Base-by-base conservation (phyloP, 768 basidiomycete species). In the Leccinellum rugosiceps region DNA sequence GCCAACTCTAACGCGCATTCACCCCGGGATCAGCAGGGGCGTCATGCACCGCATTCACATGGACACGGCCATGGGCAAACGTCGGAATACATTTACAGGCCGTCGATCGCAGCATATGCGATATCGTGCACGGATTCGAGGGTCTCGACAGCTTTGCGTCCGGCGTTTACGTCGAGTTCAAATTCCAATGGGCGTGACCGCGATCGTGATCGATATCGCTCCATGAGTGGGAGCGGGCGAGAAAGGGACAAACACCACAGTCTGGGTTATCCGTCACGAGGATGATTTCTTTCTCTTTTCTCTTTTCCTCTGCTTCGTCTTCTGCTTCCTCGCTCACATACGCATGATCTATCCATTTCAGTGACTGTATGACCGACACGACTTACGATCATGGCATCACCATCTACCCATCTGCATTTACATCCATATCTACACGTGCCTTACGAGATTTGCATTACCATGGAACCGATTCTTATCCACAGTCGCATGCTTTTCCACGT, bases 91-190 rank as follows among this genome's bases (percentile, higher is more conserved):
- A 65, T 71, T 3, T 71, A 71, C 51, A 65, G 61, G 46, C 72
- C 70, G 3, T 71, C 72, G 17, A 68, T 72, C 15, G 55, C 70
- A 1, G 70, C 72, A 3, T 71, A 71, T 53, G 70, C 70, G 9
- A 60, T 72, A 23, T 71, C 70, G 9, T 71, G 70, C 11, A 72
- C 70, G 7, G 70, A 72, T 60, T 63, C 69, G 19, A 62, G 64
- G 63, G 70, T 73, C n/a, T 73, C 72, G 53, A 72, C 70, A 2
- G 72, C 72, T 4, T 56, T 73, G 49, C 68, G 70, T 6, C 70
- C 70, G 26, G 70, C 70, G 31, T 72, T 72, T 64, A 67, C 72
- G 50, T 66, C 66, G 52, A 58, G n/a, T 6, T 56, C 63, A 50
- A 63, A 35, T 14, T 67, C 51, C 15, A n/a, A 47, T 25, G 50